Percentiles rank a stretch among this genome's conserved stretches.
Conservation (phyloP, 2,329 filamentous ascomycete genomes). For the Pyricularia pennisetigena region DNA sequence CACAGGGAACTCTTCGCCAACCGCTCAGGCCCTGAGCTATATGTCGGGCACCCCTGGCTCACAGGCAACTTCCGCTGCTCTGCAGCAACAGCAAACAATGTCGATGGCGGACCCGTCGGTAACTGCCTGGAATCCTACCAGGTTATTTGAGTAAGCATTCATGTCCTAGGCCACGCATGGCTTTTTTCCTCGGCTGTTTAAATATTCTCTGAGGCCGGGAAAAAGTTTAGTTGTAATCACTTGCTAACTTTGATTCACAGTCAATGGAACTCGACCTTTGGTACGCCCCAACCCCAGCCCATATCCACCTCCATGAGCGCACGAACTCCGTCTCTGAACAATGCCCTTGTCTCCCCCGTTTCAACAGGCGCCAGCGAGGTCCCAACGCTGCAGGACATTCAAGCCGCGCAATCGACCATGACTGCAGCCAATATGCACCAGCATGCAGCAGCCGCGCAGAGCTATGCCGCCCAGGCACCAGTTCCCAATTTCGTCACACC, state of each 20-base stretch:
- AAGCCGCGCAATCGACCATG: conserved; percentile 34
- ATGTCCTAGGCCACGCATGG: background rate
- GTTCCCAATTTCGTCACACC: conserved; percentile 56
- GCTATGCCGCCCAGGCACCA: conserved; percentile 38
- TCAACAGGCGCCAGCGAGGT: conserved; percentile 45
- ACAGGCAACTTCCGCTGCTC: conserved; percentile 32
- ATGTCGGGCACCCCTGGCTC: conserved; percentile 50
- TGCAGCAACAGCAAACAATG: conserved; percentile 38
- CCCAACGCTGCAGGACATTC: conserved; percentile 41
- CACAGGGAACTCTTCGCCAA: conserved; percentile 63
- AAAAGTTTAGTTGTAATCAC: background rate
- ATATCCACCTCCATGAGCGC: conserved; percentile 29
- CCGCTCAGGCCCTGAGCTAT: conserved; percentile 62
- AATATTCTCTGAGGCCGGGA: background rate
- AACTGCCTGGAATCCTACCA: conserved; percentile 71
- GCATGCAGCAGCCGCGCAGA: conserved; percentile 36
- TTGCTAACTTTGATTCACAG: conserved; percentile 34
- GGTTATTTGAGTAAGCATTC: conserved; percentile 75
- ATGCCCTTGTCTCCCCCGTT: conserved; percentile 12
- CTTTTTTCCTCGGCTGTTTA: conserved; percentile 7
- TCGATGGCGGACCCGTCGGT: conserved; percentile 46
- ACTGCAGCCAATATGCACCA: conserved; percentile 18
- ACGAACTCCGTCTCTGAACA: conserved; percentile 41
- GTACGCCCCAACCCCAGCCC: conserved; percentile 50
- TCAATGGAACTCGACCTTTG: conserved; percentile 93